phyloP scores from a whole-genome alignment of 192 early-diverging fungal species.

The Pilobolus umbonatus region DNA sequence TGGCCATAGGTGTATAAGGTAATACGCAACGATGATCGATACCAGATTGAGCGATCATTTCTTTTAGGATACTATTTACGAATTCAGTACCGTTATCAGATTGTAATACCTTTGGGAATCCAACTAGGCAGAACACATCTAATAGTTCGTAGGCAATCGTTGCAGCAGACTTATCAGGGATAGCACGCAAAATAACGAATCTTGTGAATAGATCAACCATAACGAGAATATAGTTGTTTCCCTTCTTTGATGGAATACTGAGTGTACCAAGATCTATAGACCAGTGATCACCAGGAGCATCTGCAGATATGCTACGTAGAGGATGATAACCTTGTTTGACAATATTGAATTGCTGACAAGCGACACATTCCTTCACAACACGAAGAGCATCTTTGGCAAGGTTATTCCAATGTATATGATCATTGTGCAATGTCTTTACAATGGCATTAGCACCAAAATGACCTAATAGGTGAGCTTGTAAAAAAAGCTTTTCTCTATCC shows the following conservation, averaged over 20 bases:
- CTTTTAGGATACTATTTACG: constrained; percentile 24
- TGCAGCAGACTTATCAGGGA: constrained; percentile 13
- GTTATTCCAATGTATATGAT: neutral
- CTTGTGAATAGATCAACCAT: constrained; percentile 34
- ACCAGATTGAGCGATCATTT: neutral
- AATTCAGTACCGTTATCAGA: constrained; percentile 44
- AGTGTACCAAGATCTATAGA: neutral
- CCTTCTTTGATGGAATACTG: neutral
- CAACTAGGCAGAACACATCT: constrained; percentile 19
- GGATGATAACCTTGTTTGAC: neutral
- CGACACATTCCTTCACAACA: neutral
- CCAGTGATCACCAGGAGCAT: neutral
- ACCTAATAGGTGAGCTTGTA: neutral
- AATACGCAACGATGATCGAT: constrained; percentile 34
- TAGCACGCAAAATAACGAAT: constrained; percentile 16
- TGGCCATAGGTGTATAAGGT: constrained; percentile 37
- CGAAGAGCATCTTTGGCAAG: neutral
- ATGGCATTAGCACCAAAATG: neutral
- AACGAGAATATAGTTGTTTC: neutral
- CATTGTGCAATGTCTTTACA: neutral
- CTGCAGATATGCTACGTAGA: neutral
- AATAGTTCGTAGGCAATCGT: constrained; percentile 10
- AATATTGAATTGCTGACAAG: neutral
- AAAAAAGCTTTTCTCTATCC: neutral
- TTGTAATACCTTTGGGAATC: constrained; percentile 31